phyloP scores from a whole-genome alignment of 305 asterid genomes.

The Fraxinus platypoda region DNA sequence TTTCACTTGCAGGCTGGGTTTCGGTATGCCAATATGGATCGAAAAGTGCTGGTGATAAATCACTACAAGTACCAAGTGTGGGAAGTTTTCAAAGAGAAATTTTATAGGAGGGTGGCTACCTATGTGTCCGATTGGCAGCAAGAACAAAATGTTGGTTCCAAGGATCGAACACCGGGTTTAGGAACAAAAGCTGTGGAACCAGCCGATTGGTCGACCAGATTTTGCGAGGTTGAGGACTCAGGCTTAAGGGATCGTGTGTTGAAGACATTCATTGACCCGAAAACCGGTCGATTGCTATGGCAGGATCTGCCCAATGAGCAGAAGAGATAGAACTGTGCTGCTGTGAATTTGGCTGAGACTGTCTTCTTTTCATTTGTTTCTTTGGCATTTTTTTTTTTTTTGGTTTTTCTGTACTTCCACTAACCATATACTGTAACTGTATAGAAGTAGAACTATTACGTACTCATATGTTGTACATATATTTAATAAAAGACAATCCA shows the following conservation, averaged over 20 bases:
- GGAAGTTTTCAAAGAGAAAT: constrained; percentile 77
- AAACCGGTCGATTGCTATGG: constrained; percentile 63
- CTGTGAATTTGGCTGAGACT: background rate
- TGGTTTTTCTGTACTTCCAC: background rate
- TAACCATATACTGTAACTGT: background rate
- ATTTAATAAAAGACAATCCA: background rate
- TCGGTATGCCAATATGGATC: constrained; percentile 30
- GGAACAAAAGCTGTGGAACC: constrained; percentile 76
- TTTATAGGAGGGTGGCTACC: constrained; percentile 63
- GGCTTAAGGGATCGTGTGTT: constrained; percentile 45
- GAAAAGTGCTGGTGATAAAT: constrained; percentile 45
- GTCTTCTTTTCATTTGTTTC: background rate
- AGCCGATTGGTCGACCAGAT: constrained; percentile 52
- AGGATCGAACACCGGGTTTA: constrained; percentile 70
- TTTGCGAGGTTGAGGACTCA: constrained; percentile 62
- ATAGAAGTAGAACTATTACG: background rate
- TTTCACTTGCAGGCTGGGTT: constrained; percentile 51
- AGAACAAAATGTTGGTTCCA: constrained; percentile 52
- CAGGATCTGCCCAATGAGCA: constrained; percentile 20
- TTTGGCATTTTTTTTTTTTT: background rate
- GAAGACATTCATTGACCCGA: constrained; percentile 34
- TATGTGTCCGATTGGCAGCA: constrained; percentile 81
- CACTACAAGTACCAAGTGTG: constrained; percentile 84
- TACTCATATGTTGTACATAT: background rate
- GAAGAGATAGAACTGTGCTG: background rate